Percentiles rank a stretch among this genome's conserved stretches.
Conservation (phyloP, 257 asterid genomes). For the Petrea volubilis region DNA sequence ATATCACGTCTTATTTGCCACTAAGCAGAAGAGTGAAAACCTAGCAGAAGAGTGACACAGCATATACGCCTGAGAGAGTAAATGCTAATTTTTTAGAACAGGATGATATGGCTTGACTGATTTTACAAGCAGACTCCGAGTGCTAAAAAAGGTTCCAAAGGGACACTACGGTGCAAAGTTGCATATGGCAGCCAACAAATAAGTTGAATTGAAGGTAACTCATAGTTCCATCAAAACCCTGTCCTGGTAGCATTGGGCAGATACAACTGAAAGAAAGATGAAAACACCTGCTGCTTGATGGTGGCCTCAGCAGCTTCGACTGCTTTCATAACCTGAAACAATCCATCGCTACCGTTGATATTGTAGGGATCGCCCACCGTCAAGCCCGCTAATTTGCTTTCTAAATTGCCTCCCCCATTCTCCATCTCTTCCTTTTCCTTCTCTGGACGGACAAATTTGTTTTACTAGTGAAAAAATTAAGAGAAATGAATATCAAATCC, state of each 20-base stretch:
- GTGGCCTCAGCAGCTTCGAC: constrained; percentile 96
- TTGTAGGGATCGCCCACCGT: constrained; percentile 49
- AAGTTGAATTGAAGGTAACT: neutral
- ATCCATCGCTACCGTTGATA: constrained; percentile 59
- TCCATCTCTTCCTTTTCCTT: constrained; percentile 48
- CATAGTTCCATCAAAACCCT: neutral
- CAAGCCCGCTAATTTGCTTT: constrained; percentile 54
- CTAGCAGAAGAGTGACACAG: neutral
- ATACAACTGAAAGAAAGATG: neutral
- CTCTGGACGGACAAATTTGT: neutral
- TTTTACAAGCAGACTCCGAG: neutral
- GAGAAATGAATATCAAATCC: neutral
- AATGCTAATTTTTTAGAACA: neutral
- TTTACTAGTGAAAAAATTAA: neutral
- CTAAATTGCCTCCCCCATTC: constrained; percentile 62
- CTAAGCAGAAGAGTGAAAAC: neutral
- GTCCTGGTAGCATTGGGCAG: neutral
- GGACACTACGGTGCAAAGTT: constrained; percentile 9
- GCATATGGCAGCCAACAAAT: neutral
- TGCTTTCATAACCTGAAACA: constrained; percentile 91
- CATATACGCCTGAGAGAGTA: neutral
- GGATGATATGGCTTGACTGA: neutral
- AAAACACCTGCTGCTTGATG: constrained; percentile 80
- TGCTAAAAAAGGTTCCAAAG: neutral
- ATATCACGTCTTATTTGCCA: neutral